Evolutionary conservation across 305 asterid genomes (phyloP).

Genomic region (Plantago coronopus): DNA sequence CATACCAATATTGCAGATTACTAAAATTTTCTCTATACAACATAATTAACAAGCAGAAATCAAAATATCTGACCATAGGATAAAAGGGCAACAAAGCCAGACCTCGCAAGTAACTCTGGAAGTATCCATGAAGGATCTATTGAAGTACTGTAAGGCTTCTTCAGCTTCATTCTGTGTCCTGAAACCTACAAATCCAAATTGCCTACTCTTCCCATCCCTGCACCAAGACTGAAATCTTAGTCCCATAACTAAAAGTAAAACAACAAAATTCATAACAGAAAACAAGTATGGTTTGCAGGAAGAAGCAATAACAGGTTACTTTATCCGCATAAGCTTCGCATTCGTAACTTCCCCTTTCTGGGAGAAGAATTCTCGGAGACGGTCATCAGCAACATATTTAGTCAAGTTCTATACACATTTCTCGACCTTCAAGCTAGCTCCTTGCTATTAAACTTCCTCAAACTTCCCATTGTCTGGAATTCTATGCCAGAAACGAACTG

Average conservation of each 20-base stretch:
- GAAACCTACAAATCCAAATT: slow-evolving; percentile 83
- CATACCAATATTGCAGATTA: too few relatives aligned
- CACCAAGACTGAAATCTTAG: slow-evolving; percentile 12
- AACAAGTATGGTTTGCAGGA: not conserved
- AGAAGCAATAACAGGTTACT: slow-evolving; percentile 32
- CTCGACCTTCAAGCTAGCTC: slow-evolving; percentile 96
- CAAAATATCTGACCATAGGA: not conserved
- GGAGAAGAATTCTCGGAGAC: slow-evolving; percentile 81
- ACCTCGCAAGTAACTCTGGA: slow-evolving; percentile 84
- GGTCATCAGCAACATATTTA: slow-evolving; percentile 67
- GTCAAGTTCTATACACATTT: slow-evolving; percentile 82
- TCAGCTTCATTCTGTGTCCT: slow-evolving; percentile 78
- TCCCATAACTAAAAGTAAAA: not conserved
- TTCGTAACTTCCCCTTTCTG: slow-evolving; percentile 95
- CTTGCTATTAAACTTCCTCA: too few relatives aligned
- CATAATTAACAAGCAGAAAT: slow-evolving; percentile 9
- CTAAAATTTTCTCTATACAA: too few relatives aligned
- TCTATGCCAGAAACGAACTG: too few relatives aligned
- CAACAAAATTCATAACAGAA: not conserved
- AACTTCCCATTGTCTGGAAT: too few relatives aligned
- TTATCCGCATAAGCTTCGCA: slow-evolving; percentile 88
- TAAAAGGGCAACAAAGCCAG: slow-evolving; percentile 16
- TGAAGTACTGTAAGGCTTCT: slow-evolving; percentile 67
- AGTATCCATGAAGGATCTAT: slow-evolving; percentile 71
- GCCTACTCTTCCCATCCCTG: slow-evolving; percentile 95